These are phyloP conservation scores for Escallonia herrerae DNA, from an alignment of 129 eudicot genomes.

Conservation along the genomic window DNA sequence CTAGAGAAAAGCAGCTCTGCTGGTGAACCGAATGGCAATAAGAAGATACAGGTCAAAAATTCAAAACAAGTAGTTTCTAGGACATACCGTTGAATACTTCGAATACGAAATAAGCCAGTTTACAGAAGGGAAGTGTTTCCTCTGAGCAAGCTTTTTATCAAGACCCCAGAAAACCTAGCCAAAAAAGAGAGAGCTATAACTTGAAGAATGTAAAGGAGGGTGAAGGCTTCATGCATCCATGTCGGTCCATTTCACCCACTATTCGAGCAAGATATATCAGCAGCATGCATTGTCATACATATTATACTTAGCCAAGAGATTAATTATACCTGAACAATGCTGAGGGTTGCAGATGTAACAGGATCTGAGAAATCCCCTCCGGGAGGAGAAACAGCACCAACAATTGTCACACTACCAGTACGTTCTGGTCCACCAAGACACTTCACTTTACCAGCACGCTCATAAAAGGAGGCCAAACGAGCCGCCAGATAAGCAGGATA, in stretches of 20 bases:
- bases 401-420: constrained; percentile 96
- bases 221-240: neutral
- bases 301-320: too few species aligned
- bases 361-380: constrained; percentile 99
- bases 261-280: too few species aligned
- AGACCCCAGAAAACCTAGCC: constrained; percentile 98
- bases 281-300: too few species aligned
- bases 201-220: neutral
- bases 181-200: neutral
- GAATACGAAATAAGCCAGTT: constrained; percentile 99
- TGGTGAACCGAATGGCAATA: neutral
- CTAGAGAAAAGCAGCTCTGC: neutral
- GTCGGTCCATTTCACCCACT: neutral
- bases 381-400: constrained; percentile 99
- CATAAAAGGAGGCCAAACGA: constrained; percentile 95
- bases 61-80: neutral
- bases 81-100: constrained; percentile 81
- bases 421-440: constrained; percentile 99
- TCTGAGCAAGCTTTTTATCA: constrained; percentile 97
- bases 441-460: constrained; percentile 99
- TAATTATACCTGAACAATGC: constrained; percentile 82
- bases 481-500: constrained; percentile 99
- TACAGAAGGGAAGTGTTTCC: constrained; percentile 98
- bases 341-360: constrained; percentile 98
- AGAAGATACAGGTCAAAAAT: neutral